phyloP scores from a whole-genome alignment of 1,139 yeast genomes.

The Scheffersomyces stambukii region DNA sequence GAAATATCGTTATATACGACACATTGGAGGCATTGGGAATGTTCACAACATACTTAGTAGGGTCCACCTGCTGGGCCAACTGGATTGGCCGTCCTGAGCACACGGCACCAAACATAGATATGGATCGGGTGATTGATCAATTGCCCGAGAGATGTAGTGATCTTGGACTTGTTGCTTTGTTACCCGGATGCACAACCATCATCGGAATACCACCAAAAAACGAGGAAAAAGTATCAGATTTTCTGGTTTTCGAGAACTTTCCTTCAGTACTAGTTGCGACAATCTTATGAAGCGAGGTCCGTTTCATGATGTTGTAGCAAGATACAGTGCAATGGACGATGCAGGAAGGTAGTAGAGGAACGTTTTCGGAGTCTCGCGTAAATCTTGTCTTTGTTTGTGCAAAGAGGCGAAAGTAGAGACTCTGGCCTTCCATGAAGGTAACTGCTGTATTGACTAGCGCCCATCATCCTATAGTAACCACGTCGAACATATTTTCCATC shows the following conservation, averaged over 20 bases:
- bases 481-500: conserved; percentile 82
- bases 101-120: conserved; percentile 50
- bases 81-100: conserved; percentile 57
- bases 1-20: conserved; percentile 71
- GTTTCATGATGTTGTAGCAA: too few relatives aligned
- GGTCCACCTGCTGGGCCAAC: conserved; percentile 58
- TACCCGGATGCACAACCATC: conserved; percentile 1
- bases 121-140: conserved; percentile 1
- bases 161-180: neutral
- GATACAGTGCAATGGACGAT: too few relatives aligned
- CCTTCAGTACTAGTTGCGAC: too few relatives aligned
- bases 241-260: too few relatives aligned
- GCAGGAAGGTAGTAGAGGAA: too few relatives aligned
- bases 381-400: too few relatives aligned
- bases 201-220: too few relatives aligned
- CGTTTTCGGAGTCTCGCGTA: too few relatives aligned
- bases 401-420: too few relatives aligned
- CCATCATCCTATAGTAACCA: conserved; percentile 58
- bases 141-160: neutral
- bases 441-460: conserved; percentile 29
- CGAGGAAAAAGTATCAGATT: too few relatives aligned
- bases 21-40: conserved; percentile 60
- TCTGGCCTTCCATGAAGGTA: too few relatives aligned
- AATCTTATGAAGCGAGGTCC: too few relatives aligned
- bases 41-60: conserved; percentile 56